phyloP scores from a whole-genome alignment of 306 rosid species.

The Pyrus bretschneideri region DNA sequence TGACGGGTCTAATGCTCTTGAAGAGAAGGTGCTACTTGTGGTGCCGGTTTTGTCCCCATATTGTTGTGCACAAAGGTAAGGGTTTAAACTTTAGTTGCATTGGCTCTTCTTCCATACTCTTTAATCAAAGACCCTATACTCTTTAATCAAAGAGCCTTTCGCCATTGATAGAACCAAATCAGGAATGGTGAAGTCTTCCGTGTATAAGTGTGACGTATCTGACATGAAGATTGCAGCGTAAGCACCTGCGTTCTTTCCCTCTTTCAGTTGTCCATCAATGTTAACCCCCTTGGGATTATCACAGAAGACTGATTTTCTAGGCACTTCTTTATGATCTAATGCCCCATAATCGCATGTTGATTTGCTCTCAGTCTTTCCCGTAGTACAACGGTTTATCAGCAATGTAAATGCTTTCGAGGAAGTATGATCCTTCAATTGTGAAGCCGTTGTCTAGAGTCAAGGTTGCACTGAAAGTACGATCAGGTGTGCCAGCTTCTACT shows the following conservation, averaged over 20 bases:
- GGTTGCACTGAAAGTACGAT: slow-evolving; percentile 6
- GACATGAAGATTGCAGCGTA: background rate
- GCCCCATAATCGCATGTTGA: background rate
- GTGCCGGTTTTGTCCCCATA: slow-evolving; percentile 13
- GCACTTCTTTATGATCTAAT: background rate
- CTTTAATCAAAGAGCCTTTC: background rate
- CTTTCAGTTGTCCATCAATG: background rate
- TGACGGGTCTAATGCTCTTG: slow-evolving; percentile 4
- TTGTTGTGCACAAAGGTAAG: background rate
- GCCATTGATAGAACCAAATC: background rate
- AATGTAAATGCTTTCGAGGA: background rate
- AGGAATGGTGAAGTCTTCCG: background rate
- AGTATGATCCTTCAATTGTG: background rate
- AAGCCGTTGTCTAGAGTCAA: slow-evolving; percentile 16
- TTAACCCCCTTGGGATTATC: background rate
- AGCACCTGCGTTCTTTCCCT: background rate
- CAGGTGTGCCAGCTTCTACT: slow-evolving; percentile 20
- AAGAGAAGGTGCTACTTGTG: background rate
- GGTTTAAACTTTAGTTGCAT: background rate
- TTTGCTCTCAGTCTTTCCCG: background rate
- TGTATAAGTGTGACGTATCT: background rate
- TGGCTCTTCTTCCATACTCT: background rate
- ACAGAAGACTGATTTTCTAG: background rate
- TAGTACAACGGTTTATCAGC: background rate
- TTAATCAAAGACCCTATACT: background rate